Evolutionary conservation across 345 rosid genomes (phyloP).

Genomic region (Eucalyptus victrix): DNA sequence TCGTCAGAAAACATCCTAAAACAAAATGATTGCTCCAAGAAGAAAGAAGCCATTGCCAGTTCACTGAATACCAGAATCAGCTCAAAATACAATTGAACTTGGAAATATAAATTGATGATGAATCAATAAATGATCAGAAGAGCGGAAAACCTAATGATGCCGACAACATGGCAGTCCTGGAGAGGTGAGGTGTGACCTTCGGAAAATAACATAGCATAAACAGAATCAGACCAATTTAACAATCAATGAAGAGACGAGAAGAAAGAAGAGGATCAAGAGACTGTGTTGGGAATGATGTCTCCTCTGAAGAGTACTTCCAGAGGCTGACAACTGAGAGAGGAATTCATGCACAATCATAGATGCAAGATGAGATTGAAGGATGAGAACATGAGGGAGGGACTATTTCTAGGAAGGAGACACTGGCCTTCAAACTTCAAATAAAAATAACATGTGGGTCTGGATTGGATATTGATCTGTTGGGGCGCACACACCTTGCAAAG

Average conservation of each 20-base stretch:
- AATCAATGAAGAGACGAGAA: no score
- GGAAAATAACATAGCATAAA: no score
- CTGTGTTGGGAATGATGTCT: not conserved
- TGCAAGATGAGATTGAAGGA: not conserved
- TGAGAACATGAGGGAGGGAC: not conserved
- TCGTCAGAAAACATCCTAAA: no score
- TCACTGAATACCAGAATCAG: not conserved
- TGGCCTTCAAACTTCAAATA: not conserved
- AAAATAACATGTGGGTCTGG: not conserved
- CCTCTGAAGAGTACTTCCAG: not conserved
- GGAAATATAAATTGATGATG: not conserved
- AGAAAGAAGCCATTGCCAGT: not conserved
- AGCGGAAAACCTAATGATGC: no score
- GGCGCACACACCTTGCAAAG: not conserved
- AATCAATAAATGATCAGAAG: no score
- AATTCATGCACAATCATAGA: not conserved
- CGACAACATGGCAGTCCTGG: no score
- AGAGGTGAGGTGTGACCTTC: no score
- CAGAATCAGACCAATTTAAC: no score
- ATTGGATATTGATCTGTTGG: not conserved
- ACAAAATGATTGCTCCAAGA: no score
- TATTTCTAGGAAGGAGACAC: not conserved
- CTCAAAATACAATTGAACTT: not conserved
- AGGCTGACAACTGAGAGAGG: not conserved
- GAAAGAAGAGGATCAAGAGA: not conserved